Evolutionary conservation across 169 alveolate genomes (phyloP), one percentile per base, ranked within the genome.

Genomic region (Sarcocystis neurona): DNA sequence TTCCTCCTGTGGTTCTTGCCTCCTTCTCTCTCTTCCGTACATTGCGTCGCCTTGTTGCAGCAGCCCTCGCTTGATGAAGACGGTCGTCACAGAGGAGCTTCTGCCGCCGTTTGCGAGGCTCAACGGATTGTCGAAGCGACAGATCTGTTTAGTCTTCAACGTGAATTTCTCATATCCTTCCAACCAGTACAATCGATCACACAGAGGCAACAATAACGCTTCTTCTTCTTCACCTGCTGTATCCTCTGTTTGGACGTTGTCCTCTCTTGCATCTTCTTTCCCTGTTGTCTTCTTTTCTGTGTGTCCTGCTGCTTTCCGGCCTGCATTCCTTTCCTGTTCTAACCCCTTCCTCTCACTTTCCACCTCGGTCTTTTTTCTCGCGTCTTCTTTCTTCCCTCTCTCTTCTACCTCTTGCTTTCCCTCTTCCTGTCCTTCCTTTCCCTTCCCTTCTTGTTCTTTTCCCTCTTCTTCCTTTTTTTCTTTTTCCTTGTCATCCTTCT

Each of bases 71-170:
- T 72, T 72, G 56, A 47, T 72, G 32, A 72, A 72, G 23, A 72
- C 32, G 2, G 82, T 39, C 30, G 41, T 18, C 20, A 47, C 41
- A 39, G 82, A 72, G 53, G 48, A 27, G 56, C 82, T 72, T 27
- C 43, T 5, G 27, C 82, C 82, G 6, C 58, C 82, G 41, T 39
- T 72, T 12, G 82, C 82, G 58, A 72, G 27, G 56, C 82, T 72
- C 56, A 39, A 47, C 3, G 41, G 39, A 27, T n/a, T 39, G 53
- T 72, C 82, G 20, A 72, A 72, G 34, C 82, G 15, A 56, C 82
- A 39, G 82, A 47, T 39, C 32, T 72, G 82, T 39, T n/a, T 18
- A 12, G 39, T 53, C 5, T 39, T 37, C 32, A 72, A 39, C 34
- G 15, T 20, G 56, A 72, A 47, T 4, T 53, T 48, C 82, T 48